Conservation (phyloP, 1,284 basidiomycete species). For the Salmacisia buchloeana region DNA sequence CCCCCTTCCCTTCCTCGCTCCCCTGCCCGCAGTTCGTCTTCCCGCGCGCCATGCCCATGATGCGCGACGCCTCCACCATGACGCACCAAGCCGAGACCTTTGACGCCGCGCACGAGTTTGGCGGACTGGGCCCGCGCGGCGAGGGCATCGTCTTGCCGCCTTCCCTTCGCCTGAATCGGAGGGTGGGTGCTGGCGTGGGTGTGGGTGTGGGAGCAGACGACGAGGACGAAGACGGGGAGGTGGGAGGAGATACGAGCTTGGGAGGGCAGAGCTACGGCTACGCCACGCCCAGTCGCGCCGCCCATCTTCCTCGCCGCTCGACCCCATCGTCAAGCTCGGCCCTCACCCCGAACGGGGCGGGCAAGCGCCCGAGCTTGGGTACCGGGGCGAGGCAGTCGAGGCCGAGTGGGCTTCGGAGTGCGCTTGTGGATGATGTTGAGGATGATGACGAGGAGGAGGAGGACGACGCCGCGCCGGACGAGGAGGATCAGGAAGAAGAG, state of each 20-base stretch:
- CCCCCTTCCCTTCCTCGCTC: background rate
- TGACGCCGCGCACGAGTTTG: background rate
- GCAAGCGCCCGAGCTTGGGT: no score
- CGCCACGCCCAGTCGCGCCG: no score
- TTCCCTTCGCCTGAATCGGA: background rate
- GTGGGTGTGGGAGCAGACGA: no score
- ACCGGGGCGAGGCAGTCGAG: background rate
- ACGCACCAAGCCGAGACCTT: conserved; percentile 6
- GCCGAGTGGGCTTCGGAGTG: no score
- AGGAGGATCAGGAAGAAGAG: background rate
- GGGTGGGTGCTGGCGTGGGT: no score
- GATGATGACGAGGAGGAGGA: background rate
- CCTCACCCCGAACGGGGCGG: background rate
- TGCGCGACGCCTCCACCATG: conserved; percentile 7
- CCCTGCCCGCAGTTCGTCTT: conserved; percentile 3
- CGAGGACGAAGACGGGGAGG: no score
- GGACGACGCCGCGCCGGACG: background rate
- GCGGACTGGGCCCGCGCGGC: no score
- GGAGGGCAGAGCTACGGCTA: no score
- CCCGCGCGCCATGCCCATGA: conserved; percentile 4
- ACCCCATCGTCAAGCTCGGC: background rate
- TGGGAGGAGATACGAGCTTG: no score
- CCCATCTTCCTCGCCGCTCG: background rate
- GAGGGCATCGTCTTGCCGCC: background rate
- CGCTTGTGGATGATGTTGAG: background rate